Conservation (phyloP, 352 stramenopile genomes). For the Globisporangium perplexum region DNA sequence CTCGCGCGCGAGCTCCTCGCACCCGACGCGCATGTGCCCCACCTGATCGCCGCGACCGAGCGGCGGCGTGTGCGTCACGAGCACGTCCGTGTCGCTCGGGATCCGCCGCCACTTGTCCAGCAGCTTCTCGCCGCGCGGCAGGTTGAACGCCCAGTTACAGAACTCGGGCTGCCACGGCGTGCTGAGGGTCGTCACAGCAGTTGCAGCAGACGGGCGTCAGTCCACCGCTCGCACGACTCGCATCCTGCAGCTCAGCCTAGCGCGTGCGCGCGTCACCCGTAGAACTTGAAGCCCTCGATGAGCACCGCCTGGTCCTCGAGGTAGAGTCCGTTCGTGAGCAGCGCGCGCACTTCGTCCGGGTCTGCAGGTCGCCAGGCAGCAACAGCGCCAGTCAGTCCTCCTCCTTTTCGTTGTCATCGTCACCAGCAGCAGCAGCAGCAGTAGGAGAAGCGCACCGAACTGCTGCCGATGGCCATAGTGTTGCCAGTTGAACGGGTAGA, state of each 20-base stretch:
- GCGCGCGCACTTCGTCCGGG: slow-evolving; percentile 52
- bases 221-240: too few relatives aligned
- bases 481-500: slow-evolving; percentile 66
- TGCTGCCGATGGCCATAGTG: slow-evolving; percentile 65
- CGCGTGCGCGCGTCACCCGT: slow-evolving; percentile 28
- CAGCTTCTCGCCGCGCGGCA: slow-evolving; percentile 40
- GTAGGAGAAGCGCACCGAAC: slow-evolving; percentile 39
- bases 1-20: slow-evolving; percentile 62
- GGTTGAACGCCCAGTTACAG: slow-evolving; percentile 81
- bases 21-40: slow-evolving; percentile 50
- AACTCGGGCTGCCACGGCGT: slow-evolving; percentile 77
- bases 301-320: slow-evolving; percentile 69
- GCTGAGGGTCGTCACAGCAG: neutral
- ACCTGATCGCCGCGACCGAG: slow-evolving; percentile 71
- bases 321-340: slow-evolving; percentile 75
- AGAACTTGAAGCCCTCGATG: slow-evolving; percentile 72
- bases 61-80: slow-evolving; percentile 86
- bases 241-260: neutral
- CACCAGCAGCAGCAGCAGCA: too few relatives aligned
- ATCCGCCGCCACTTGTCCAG: slow-evolving; percentile 43
- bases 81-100: slow-evolving; percentile 68
- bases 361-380: slow-evolving; percentile 16
- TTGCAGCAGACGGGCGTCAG: neutral
- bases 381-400: neutral
- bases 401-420: too few relatives aligned